Evolutionary conservation across 306 rosid genomes (phyloP).

Genomic region (Rosa multiflora): DNA sequence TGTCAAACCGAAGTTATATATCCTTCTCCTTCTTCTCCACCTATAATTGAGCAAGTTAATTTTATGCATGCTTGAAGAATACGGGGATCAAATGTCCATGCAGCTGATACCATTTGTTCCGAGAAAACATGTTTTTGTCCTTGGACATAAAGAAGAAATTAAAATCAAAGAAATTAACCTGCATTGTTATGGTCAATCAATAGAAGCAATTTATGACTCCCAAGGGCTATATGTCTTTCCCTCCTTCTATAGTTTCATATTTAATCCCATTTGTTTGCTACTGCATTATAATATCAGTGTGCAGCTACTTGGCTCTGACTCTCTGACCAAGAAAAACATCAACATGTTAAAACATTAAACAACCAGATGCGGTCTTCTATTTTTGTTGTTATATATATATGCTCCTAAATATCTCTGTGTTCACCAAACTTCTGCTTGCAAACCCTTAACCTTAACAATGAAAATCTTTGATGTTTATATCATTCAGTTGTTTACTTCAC

Average conservation of each 20-base stretch:
- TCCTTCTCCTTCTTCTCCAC: background rate
- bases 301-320: slow-evolving; percentile 8
- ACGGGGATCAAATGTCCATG: background rate
- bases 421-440: background rate
- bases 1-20: background rate
- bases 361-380: background rate
- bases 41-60: background rate
- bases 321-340: background rate
- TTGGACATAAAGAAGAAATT: background rate
- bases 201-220: slow-evolving; percentile 12
- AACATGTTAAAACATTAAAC: slow-evolving; percentile 2
- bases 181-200: slow-evolving; percentile 1
- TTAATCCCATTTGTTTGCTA: slow-evolving; percentile 1
- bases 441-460: slow-evolving; percentile 1
- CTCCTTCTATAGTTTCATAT: background rate
- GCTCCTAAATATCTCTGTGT: background rate
- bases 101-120: background rate
- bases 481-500: background rate
- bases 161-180: background rate
- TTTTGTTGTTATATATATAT: background rate
- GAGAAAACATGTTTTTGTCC: slow-evolving; percentile 12
- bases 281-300: slow-evolving; percentile 14
- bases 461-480: background rate
- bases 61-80: no score
- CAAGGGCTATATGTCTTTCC: slow-evolving; percentile 5